These are phyloP conservation scores for Talaromyces thailandensis DNA, from an alignment of 495 filamentous ascomycete species.

Conservation along the genomic window DNA sequence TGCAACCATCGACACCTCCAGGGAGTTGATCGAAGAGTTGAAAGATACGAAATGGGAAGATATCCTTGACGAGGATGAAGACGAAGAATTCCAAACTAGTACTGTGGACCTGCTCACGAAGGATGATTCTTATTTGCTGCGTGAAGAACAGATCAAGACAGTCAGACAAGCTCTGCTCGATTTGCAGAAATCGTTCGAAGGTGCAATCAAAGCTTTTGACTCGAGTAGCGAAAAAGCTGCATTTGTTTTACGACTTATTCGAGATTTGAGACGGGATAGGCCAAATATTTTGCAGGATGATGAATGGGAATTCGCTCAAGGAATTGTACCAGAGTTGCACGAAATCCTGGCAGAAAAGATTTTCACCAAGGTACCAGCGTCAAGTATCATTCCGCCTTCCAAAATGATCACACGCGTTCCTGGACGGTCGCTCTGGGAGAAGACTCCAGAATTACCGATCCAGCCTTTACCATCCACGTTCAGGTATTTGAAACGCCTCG, in stretches of 20 bases:
- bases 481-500: slow-evolving; percentile 58
- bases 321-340: slow-evolving; percentile 49
- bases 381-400: slow-evolving; percentile 2
- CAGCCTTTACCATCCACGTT: slow-evolving; percentile 75
- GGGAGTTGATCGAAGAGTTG: slow-evolving; percentile 54
- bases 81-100: slow-evolving; percentile 56
- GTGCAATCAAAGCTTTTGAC: slow-evolving; percentile 32
- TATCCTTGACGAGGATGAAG: slow-evolving; percentile 64
- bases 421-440: slow-evolving; percentile 66
- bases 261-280: slow-evolving; percentile 61
- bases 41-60: slow-evolving; percentile 66
- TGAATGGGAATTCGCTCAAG: slow-evolving; percentile 27
- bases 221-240: slow-evolving; percentile 47
- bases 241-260: slow-evolving; percentile 66
- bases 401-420: slow-evolving; percentile 16
- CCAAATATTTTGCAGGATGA: slow-evolving; percentile 30
- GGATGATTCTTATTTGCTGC: slow-evolving; percentile 61
- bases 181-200: slow-evolving; percentile 48
- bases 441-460: slow-evolving; percentile 62
- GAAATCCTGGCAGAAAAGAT: slow-evolving; percentile 36
- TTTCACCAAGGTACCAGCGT: slow-evolving; percentile 10
- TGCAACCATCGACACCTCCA: slow-evolving; percentile 49
- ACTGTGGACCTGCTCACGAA: slow-evolving; percentile 55
- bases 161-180: slow-evolving; percentile 46
- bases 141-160: slow-evolving; percentile 48